phyloP scores from a whole-genome alignment of 2,329 filamentous ascomycete genomes.

The Scytalidium sp. region DNA sequence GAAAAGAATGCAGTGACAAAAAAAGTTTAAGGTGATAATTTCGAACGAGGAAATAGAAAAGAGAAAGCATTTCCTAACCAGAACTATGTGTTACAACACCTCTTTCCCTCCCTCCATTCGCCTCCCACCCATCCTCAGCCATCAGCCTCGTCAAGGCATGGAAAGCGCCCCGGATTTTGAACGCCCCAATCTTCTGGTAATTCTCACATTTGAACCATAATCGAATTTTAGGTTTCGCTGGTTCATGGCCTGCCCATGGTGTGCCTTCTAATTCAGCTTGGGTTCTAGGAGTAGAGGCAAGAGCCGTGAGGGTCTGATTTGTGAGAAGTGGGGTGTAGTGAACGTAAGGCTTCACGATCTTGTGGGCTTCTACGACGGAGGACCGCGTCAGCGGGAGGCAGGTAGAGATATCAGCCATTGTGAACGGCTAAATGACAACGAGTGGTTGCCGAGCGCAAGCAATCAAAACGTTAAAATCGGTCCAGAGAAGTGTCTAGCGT shows the following conservation, averaged over 20 bases:
- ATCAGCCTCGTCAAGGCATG: constrained; percentile 75
- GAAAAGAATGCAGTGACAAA: too few species aligned
- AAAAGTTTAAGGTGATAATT: too few species aligned
- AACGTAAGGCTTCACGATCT: constrained; percentile 70
- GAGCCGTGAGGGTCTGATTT: constrained; percentile 66
- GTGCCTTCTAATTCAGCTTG: constrained; percentile 51
- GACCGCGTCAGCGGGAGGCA: constrained; percentile 66
- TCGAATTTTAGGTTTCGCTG: constrained; percentile 62
- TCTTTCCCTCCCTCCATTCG: constrained; percentile 53
- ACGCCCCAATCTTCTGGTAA: constrained; percentile 83
- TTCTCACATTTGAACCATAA: constrained; percentile 98
- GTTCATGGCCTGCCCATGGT: constrained; percentile 51
- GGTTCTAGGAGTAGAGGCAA: constrained; percentile 71
- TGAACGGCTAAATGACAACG: neutral
- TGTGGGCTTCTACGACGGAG: constrained; percentile 70
- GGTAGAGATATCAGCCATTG: constrained; percentile 52
- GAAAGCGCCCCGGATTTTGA: constrained; percentile 89
- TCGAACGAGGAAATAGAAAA: too few species aligned
- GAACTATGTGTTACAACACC: constrained; percentile 90
- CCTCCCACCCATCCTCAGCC: constrained; percentile 56
- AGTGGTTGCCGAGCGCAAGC: neutral
- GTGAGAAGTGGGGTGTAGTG: constrained; percentile 84
- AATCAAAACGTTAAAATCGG: neutral
- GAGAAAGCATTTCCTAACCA: constrained; percentile 49
- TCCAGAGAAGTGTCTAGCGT: neutral